Evolutionary conservation across 495 filamentous ascomycete genomes (phyloP).

Genomic region (Haplographium delicatum): DNA sequence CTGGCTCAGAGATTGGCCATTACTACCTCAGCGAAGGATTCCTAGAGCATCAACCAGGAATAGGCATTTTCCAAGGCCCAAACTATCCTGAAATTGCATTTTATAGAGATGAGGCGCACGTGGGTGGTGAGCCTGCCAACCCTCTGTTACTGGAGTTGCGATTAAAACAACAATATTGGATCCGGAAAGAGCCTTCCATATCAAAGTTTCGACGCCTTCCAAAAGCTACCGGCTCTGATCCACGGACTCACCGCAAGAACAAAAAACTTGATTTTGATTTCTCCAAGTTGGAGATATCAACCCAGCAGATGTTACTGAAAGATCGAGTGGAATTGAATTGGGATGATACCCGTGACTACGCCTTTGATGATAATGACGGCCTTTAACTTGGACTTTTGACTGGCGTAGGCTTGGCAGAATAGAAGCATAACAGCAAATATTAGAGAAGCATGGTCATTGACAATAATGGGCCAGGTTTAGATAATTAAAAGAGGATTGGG

Average conservation of each 20-base stretch:
- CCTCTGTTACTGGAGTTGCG: constrained; percentile 29
- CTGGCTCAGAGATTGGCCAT: constrained; percentile 13
- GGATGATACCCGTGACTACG: too few species aligned
- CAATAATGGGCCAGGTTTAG: too few species aligned
- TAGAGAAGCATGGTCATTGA: too few species aligned
- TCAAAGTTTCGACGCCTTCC: neutral
- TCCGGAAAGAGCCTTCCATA: too few species aligned
- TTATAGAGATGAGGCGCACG: constrained; percentile 32
- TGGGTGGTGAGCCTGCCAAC: constrained; percentile 26
- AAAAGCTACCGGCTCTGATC: neutral
- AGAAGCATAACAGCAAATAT: too few species aligned
- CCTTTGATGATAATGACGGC: too few species aligned
- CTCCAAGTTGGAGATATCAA: constrained; percentile 9
- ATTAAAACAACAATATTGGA: constrained; percentile 4
- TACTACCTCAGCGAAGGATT: constrained; percentile 28
- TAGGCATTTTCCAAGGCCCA: constrained; percentile 42
- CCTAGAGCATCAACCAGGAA: constrained; percentile 29
- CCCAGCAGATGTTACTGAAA: neutral
- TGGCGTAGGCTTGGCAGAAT: too few species aligned
- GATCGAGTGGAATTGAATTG: constrained; percentile 13
- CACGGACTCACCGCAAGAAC: constrained; percentile 23
- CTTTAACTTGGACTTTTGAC: too few species aligned
- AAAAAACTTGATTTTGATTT: constrained; percentile 25
- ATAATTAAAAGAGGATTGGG: too few species aligned
- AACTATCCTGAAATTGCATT: constrained; percentile 34